Base-by-base conservation (phyloP, 495 filamentous ascomycete species). In the Penicillium pulvis region DNA sequence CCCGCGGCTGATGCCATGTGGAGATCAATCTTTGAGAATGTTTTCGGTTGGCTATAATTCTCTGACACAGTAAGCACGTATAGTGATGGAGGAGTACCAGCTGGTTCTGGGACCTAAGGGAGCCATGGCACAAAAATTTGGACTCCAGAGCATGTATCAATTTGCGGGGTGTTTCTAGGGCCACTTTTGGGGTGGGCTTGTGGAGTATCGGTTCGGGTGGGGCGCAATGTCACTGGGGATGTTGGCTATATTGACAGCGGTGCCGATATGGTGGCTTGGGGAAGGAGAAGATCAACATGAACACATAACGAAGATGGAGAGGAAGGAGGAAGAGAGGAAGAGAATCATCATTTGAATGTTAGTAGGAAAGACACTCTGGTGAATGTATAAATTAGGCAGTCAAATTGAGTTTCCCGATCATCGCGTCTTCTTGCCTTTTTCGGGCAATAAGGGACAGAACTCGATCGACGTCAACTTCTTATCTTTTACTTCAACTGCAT, bases 121-220 rank as follows among this genome's bases (percentile, higher is more conserved):
- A 28, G 28, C 28, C 28, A 7, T 28, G 4, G 28, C 28, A 28
- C 28, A 28, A 28, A 5, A 7, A 4, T 28, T 2, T 4, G 28
- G 6, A 28, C 4, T 28, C 28, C 28, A 28, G 6, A 28, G 4
- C 36, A 41, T 6, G 2, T 41, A 12, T 14, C 86, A 47, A 74
- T 75, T 76, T 46, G 57, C 83, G 0, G 86, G 1, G 78, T 87
- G n/a, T 78, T 83, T 4, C 69, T 88, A 26, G 86, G 87, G 4
- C 84, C 87, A 54, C 69, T 88, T 88, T 20, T 85, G 80, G 78
- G 84, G 82, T 11, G 88, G 85, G 0, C 84, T 86, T 42, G 70
- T 90, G 28, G 75, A 82, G 53, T 78, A 80, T 35, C 68, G 74
- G 4, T 81, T 80, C 47, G 87, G 85, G 23, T 92, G 88, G 88